A percentile compares a stretch with the other conserved stretches of the same genome.
Conservation (phyloP, 1,284 basidiomycete species). For the Leccinum subrobustum region DNA sequence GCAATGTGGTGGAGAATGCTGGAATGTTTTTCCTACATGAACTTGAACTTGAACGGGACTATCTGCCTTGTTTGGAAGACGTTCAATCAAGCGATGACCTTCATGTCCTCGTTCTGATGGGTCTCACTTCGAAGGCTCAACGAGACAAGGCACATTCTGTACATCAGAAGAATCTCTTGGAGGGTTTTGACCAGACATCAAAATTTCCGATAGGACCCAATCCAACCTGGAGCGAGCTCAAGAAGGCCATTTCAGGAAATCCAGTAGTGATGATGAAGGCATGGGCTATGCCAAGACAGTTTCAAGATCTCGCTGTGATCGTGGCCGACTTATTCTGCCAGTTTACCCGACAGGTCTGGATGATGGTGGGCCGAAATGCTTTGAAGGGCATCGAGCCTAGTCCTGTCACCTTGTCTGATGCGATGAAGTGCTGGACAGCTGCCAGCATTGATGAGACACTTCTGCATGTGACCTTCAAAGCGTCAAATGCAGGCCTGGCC, state of each 20-base stretch:
- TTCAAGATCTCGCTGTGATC: not conserved
- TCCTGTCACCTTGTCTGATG: not conserved
- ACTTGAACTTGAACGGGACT: no score
- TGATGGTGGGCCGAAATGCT: constrained; percentile 1
- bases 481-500: constrained; percentile 1
- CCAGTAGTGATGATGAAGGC: constrained; percentile 1
- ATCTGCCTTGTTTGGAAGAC: not conserved
- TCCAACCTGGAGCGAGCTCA: constrained; percentile 9
- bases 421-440: constrained; percentile 10
- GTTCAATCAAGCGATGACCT: not conserved
- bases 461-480: not conserved
- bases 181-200: not conserved
- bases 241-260: not conserved
- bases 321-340: not conserved
- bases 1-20: no score
- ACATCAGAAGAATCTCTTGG: accelerated
- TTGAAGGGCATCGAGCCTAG: constrained; percentile 8
- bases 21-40: no score
- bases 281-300: not conserved
- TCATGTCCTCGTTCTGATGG: constrained; percentile 5
- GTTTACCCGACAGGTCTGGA: constrained; percentile 11
- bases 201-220: constrained; percentile 6
- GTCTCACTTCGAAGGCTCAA: not conserved
- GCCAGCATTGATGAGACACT: constrained; percentile 6
- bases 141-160: not conserved